phyloP scores from a whole-genome alignment of 805 yeast genomes.

The Blastobotrys peoriensis region DNA sequence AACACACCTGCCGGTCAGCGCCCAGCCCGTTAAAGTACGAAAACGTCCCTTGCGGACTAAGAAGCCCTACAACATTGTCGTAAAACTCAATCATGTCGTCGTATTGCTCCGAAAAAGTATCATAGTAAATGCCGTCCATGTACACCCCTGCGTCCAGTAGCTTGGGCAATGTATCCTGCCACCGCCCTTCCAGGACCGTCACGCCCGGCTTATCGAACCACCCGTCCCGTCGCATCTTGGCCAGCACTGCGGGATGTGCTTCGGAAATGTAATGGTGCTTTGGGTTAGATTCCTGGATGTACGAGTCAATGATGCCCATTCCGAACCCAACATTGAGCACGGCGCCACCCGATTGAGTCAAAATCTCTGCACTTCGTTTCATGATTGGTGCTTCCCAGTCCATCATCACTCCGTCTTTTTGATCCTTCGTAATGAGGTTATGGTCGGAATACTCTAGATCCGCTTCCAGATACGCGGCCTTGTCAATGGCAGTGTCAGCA shows the following conservation, averaged over 20 bases:
- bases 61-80: conserved; percentile 72
- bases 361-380: conserved; percentile 70
- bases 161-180: conserved; percentile 78
- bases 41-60: conserved; percentile 76
- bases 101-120: conserved; percentile 90
- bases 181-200: conserved; percentile 74
- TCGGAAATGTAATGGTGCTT: conserved; percentile 81
- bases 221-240: conserved; percentile 62
- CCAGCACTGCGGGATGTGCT: conserved; percentile 88
- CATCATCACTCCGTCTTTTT: conserved; percentile 95
- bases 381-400: conserved; percentile 85
- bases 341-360: conserved; percentile 33
- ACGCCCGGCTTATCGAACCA: conserved; percentile 77
- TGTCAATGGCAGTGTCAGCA: conserved; percentile 39
- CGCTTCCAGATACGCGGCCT: conserved; percentile 56
- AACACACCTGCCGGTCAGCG: conserved; percentile 66
- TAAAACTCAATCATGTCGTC: conserved; percentile 80
- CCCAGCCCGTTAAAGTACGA: conserved; percentile 92
- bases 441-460: conserved; percentile 60
- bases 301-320: conserved; percentile 88
- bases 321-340: conserved; percentile 91
- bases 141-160: conserved; percentile 60
- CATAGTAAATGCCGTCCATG: conserved; percentile 89
- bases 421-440: conserved; percentile 64
- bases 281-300: conserved; percentile 47